These are phyloP conservation scores for Allomyces arbusculus DNA, from an alignment of 192 early-diverging fungal species.

Conservation along the genomic window DNA sequence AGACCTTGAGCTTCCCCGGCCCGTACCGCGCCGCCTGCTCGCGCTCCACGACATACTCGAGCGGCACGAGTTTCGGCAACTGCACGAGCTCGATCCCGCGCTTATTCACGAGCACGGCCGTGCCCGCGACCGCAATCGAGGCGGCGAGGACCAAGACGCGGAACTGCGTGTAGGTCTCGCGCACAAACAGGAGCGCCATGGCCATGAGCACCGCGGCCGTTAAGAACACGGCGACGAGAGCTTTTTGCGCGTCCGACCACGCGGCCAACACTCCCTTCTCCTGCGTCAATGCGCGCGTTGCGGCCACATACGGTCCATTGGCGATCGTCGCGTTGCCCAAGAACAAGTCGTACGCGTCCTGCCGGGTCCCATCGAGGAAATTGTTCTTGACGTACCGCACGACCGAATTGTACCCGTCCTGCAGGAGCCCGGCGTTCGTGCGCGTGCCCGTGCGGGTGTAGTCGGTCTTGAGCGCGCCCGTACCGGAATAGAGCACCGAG, in stretches of 20 bases:
- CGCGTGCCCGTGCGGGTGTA: slow-evolving; percentile 89
- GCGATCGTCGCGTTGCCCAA: slow-evolving; percentile 25
- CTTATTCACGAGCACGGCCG: neutral
- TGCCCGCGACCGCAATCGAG: neutral
- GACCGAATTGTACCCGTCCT: slow-evolving; percentile 61
- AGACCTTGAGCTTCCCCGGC: too few relatives aligned
- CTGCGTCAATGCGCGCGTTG: neutral
- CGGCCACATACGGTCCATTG: neutral
- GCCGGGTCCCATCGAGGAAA: slow-evolving; percentile 79
- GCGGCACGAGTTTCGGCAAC: neutral
- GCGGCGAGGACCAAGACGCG: neutral
- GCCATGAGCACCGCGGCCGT: neutral
- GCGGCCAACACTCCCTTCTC: neutral
- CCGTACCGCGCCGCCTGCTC: neutral
- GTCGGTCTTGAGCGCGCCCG: slow-evolving; percentile 94
- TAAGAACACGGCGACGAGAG: neutral
- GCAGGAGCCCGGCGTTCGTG: slow-evolving; percentile 53
- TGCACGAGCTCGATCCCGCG: neutral
- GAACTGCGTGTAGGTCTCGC: neutral
- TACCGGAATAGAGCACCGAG: slow-evolving; percentile 78
- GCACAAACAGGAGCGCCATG: neutral
- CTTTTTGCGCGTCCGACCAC: neutral
- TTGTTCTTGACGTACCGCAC: slow-evolving; percentile 84
- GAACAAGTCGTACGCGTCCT: slow-evolving; percentile 83
- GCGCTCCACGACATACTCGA: neutral